Evolutionary conservation across 1,139 yeast genomes (phyloP).

Genomic region (Scheffersomyces segobiensis): DNA sequence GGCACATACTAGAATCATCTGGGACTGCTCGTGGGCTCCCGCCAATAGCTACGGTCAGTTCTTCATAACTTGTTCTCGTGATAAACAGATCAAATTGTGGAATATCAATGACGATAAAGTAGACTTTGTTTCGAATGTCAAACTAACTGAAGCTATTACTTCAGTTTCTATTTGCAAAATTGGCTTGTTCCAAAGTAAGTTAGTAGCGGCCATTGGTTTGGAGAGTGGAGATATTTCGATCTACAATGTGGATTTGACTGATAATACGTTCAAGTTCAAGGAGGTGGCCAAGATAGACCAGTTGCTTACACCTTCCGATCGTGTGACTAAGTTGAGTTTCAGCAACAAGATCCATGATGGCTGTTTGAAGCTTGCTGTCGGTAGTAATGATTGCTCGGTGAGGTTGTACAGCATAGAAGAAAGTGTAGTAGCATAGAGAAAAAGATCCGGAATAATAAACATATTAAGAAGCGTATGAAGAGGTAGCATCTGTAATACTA

Average conservation of each 20-base stretch:
- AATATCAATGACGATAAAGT: constrained; percentile 26
- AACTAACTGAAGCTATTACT: constrained; percentile 62
- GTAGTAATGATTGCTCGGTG: constrained; percentile 69
- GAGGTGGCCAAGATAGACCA: constrained; percentile 31
- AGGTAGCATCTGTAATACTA: not conserved
- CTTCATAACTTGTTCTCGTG: constrained; percentile 88
- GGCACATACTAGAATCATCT: constrained; percentile 88
- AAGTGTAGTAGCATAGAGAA: not conserved
- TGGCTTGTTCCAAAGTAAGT: constrained; percentile 19
- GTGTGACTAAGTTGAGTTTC: constrained; percentile 62
- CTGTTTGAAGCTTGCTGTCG: constrained; percentile 53
- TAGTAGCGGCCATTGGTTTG: constrained; percentile 64
- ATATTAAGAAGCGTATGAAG: not conserved
- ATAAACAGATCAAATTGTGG: constrained; percentile 80
- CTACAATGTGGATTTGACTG: constrained; percentile 26
- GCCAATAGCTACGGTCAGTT: constrained; percentile 22
- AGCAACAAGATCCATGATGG: constrained; percentile 24
- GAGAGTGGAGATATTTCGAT: constrained; percentile 54
- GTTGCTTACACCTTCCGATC: constrained; percentile 56
- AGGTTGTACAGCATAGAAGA: constrained; percentile 45
- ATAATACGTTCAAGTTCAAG: constrained; percentile 23
- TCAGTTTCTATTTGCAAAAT: constrained; percentile 58
- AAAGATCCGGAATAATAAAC: not conserved
- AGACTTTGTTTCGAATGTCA: constrained; percentile 31
- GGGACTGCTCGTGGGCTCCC: constrained; percentile 93